A percentile compares a stretch with the other conserved stretches of the same genome.
These are phyloP conservation scores for Nothophytophthora sp. DNA, from an alignment of 352 stramenopile species.

Conservation along the genomic window DNA sequence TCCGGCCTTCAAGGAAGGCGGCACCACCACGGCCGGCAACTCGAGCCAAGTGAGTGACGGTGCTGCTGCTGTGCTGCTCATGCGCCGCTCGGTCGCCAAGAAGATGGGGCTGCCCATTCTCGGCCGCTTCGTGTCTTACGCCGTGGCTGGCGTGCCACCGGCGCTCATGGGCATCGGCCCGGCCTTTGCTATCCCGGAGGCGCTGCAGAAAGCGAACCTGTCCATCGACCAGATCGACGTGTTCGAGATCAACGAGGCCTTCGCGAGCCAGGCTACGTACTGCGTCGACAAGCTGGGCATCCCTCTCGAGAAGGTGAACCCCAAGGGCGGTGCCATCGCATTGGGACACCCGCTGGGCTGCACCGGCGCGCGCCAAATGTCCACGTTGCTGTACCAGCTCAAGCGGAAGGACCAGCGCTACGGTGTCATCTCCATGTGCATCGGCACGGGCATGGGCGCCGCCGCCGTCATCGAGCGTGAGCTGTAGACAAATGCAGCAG, in stretches of 20 bases:
- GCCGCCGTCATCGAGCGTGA: constrained; percentile 92
- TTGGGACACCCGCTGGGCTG: constrained; percentile 90
- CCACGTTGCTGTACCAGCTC: constrained; percentile 92
- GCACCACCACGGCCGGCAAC: constrained; percentile 82
- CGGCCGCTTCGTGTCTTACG: constrained; percentile 85
- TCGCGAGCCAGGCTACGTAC: constrained; percentile 88
- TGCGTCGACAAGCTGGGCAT: constrained; percentile 81
- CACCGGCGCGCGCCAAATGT: constrained; percentile 89
- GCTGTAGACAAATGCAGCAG: too few species aligned
- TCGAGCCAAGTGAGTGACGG: constrained; percentile 90
- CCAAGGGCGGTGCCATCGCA: constrained; percentile 88
- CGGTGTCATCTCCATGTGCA: constrained; percentile 95
- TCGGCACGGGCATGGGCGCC: constrained; percentile 94
- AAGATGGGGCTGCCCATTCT: constrained; percentile 80
- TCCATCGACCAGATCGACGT: constrained; percentile 84
- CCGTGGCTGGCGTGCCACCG: constrained; percentile 81
- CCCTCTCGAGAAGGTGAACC: constrained; percentile 87
- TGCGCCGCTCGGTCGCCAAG: constrained; percentile 81
- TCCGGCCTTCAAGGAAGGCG: constrained; percentile 80
- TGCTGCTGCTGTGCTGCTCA: constrained; percentile 86
- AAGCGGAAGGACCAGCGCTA: constrained; percentile 84
- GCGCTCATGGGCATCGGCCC: constrained; percentile 88
- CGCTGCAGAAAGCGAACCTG: constrained; percentile 68
- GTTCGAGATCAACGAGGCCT: constrained; percentile 94
- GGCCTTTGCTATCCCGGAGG: constrained; percentile 79